Percentiles rank a stretch among this genome's conserved stretches.
Conservation (phyloP, 352 stramenopile genomes). For the Albugo candida region DNA sequence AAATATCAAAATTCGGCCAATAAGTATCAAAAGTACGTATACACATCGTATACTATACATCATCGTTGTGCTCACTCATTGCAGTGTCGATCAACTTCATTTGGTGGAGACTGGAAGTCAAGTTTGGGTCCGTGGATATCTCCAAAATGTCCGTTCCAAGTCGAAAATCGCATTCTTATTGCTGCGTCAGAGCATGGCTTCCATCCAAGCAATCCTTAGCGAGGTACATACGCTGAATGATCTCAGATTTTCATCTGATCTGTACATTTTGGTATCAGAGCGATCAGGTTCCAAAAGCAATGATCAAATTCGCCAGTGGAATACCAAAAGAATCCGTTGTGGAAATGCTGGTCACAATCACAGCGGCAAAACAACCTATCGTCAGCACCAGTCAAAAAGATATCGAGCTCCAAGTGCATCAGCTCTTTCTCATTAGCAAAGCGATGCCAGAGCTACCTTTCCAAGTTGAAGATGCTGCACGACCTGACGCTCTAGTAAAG, state of each 20-base stretch:
- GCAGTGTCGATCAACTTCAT: constrained; percentile 43
- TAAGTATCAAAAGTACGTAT: constrained; percentile 13
- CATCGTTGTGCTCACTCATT: constrained; percentile 18
- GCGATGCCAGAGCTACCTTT: constrained; percentile 80
- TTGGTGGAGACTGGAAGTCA: constrained; percentile 66
- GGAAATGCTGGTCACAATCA: constrained; percentile 88
- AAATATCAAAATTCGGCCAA: constrained; percentile 58
- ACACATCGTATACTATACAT: constrained; percentile 21
- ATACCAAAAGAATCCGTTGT: constrained; percentile 93
- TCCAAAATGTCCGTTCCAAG: constrained; percentile 89
- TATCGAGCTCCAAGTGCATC: constrained; percentile 88
- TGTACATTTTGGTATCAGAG: constrained; percentile 36
- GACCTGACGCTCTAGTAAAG: constrained; percentile 73
- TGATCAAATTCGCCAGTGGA: constrained; percentile 93
- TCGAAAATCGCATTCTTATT: constrained; percentile 94
- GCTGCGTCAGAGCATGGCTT: constrained; percentile 89
- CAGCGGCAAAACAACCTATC: constrained; percentile 73
- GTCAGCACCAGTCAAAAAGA: constrained; percentile 87
- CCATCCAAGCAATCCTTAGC: constrained; percentile 85
- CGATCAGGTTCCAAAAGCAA: constrained; percentile 81
- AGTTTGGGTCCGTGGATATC: constrained; percentile 88
- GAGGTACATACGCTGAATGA: constrained; percentile 10
- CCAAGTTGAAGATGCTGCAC: constrained; percentile 90
- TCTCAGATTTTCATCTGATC: background rate
- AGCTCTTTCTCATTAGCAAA: constrained; percentile 92